Percentiles rank a stretch among this genome's conserved stretches.
These are phyloP conservation scores for Mycocentrospora acerina DNA, from an alignment of 2,329 filamentous ascomycete genomes.

Conservation along the genomic window DNA sequence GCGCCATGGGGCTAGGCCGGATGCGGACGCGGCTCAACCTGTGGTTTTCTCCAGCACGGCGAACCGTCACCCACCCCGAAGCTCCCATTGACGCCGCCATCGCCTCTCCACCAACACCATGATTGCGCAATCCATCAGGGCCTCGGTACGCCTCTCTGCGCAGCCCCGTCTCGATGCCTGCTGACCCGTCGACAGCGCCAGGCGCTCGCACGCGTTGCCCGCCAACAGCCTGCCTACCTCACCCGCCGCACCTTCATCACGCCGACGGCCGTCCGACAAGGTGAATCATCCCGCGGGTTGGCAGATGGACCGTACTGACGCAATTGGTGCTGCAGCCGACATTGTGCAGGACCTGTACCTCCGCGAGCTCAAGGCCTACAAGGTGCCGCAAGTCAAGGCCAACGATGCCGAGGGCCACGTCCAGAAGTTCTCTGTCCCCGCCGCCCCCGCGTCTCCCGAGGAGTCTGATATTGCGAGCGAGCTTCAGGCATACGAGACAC, in stretches of 20 bases:
- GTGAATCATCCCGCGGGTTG: slow-evolving; percentile 49
- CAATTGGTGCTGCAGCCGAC: slow-evolving; percentile 67
- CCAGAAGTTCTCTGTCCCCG: slow-evolving; percentile 79
- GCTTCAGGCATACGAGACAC: slow-evolving; percentile 90
- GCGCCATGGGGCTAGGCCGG: slow-evolving; percentile 16
- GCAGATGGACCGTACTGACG: slow-evolving; percentile 25
- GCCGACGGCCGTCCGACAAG: slow-evolving; percentile 61
- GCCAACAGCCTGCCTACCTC: slow-evolving; percentile 56
- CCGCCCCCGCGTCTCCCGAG: slow-evolving; percentile 84
- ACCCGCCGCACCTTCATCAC: slow-evolving; percentile 65
- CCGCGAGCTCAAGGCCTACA: slow-evolving; percentile 93
- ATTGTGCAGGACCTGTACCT: slow-evolving; percentile 98
- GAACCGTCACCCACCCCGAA: slow-evolving; percentile 30
- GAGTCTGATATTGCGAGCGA: slow-evolving; percentile 90
- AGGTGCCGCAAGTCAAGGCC: slow-evolving; percentile 78
- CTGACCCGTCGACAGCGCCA: slow-evolving; percentile 56
- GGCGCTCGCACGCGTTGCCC: slow-evolving; percentile 61
- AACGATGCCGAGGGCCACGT: slow-evolving; percentile 88
- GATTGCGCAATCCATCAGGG: slow-evolving; percentile 63
- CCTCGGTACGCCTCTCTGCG: slow-evolving; percentile 53
- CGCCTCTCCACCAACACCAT: slow-evolving; percentile 46
- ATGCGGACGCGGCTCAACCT: slow-evolving; percentile 23
- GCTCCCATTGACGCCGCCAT: slow-evolving; percentile 31
- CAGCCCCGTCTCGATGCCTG: slow-evolving; percentile 9
- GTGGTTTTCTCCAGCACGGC: slow-evolving; percentile 18